A percentile compares a stretch with the other conserved stretches of the same genome.
These are phyloP conservation scores for Fistulinella staudtii DNA, from an alignment of 1,284 basidiomycete species.

Conservation along the genomic window DNA sequence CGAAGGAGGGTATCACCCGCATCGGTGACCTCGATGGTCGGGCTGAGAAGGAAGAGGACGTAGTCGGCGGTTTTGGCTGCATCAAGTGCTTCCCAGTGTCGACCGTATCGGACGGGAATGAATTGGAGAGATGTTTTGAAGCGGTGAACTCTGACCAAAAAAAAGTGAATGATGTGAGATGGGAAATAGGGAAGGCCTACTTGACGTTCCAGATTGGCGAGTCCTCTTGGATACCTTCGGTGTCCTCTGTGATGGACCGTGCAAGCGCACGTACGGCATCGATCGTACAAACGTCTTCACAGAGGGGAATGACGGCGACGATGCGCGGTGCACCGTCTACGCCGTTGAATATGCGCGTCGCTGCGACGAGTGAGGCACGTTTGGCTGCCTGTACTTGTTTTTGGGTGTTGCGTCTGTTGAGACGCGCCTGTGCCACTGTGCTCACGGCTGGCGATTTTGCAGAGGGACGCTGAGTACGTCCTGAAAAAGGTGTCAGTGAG, in stretches of 20 bases:
- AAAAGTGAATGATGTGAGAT: constrained; percentile 4
- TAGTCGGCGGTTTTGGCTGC: constrained; percentile 90
- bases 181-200: constrained; percentile 38
- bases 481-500: constrained; percentile 32
- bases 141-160: constrained; percentile 60
- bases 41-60: constrained; percentile 81
- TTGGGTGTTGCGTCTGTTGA: constrained; percentile 73
- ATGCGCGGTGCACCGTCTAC: constrained; percentile 77
- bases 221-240: constrained; percentile 15
- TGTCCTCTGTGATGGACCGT: constrained; percentile 56
- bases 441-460: constrained; percentile 43
- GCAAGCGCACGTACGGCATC: constrained; percentile 60
- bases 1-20: constrained; percentile 93
- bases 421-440: constrained; percentile 52
- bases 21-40: constrained; percentile 74
- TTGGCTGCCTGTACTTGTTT: constrained; percentile 77
- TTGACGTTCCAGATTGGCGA: constrained; percentile 57
- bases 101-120: constrained; percentile 67
- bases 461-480: constrained; percentile 51
- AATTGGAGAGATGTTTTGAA: constrained; percentile 91
- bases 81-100: constrained; percentile 80
- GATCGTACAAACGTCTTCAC: constrained; percentile 58
- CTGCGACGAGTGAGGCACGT: constrained; percentile 62
- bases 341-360: constrained; percentile 72
- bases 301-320: constrained; percentile 76